phyloP scores from a whole-genome alignment of 495 filamentous ascomycete genomes.

The Eremomyces bilateralis region DNA sequence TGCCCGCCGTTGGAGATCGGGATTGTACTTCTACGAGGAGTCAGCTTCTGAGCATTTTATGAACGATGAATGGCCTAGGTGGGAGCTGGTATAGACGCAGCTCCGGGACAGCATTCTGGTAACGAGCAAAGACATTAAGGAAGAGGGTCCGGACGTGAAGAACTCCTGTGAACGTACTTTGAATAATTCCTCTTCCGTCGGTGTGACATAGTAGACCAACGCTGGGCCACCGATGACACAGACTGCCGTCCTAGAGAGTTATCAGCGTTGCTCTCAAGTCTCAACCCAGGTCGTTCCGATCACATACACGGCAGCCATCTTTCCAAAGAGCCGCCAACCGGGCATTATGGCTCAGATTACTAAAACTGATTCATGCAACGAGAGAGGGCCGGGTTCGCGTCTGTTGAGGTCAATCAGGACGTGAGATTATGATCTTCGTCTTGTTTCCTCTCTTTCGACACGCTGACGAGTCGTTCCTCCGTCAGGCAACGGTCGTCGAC shows the following conservation, averaged over 20 bases:
- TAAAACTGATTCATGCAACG: too few relatives aligned
- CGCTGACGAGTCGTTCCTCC: too few relatives aligned
- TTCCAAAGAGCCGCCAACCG: conserved; percentile 28
- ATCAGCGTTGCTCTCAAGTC: too few relatives aligned
- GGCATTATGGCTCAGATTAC: conserved; percentile 28
- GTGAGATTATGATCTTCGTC: too few relatives aligned
- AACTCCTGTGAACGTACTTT: conserved; percentile 19
- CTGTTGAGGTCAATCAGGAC: too few relatives aligned
- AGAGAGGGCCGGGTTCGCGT: too few relatives aligned
- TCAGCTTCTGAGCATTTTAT: conserved; percentile 1
- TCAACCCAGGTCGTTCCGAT: too few relatives aligned
- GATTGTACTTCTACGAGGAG: conserved; percentile 81
- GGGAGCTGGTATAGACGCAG: too few relatives aligned
- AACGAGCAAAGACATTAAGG: background rate
- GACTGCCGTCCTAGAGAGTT: conserved; percentile 32
- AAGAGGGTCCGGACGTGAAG: too few relatives aligned
- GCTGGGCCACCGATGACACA: conserved; percentile 69
- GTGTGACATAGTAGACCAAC: conserved; percentile 56
- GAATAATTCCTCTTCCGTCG: conserved; percentile 81
- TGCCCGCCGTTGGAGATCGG: conserved; percentile 69
- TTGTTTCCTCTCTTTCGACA: too few relatives aligned
- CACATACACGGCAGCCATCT: conserved; percentile 32
- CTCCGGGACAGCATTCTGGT: background rate
- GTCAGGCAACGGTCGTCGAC: too few relatives aligned
- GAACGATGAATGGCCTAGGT: background rate